Base-by-base conservation (phyloP, 441 rosid species). In the Kokia cookei region DNA sequence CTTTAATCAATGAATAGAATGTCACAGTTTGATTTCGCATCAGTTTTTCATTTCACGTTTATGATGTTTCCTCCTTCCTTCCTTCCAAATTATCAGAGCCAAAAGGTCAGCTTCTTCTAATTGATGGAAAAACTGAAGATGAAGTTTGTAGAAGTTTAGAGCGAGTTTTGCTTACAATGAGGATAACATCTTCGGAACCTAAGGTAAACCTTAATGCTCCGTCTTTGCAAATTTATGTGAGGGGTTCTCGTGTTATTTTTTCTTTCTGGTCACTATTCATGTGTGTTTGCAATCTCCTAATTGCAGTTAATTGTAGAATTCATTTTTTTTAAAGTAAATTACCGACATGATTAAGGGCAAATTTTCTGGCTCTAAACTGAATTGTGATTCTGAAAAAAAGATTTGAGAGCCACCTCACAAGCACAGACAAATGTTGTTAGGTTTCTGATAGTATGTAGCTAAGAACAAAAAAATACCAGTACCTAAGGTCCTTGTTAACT, bases 131-230 rank as follows among this genome's bases (percentile, higher is more conserved):
- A 86, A 97, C 97, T 65, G 91, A 91, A 78, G 95, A 87, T 35
- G 98, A 89, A 90, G 95, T 93, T 77, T 84, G 81, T 84, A 88
- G 86, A 81, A 94, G 93, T 84, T 84, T 97, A 75, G 99, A 93
- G 83, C 91, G 98, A 81, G 98, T 94, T 78, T 79, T 97, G 86
- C 98, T 92, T 72, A 97, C 99, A 51, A 93, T 94, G 98, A 89
- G 94, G 82, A 87, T 81, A 77, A 97, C 98, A 48, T 81, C 91
- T 73, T 94, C 98, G 59, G 97, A 97, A 79, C 97, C 97, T 60
- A 94, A 91, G 99, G 99, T 96, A 88, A 58, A 58, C 78, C 50
- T 57, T 69, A 40, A 32, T 64, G 61, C 80, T 76, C 62, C 11
- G 50, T 71, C 70, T n/a, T 69, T 74, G 71, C 48, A 22, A 69